Conservation (phyloP, 208 protist species). For the Leishmania martiniquensis region DNA sequence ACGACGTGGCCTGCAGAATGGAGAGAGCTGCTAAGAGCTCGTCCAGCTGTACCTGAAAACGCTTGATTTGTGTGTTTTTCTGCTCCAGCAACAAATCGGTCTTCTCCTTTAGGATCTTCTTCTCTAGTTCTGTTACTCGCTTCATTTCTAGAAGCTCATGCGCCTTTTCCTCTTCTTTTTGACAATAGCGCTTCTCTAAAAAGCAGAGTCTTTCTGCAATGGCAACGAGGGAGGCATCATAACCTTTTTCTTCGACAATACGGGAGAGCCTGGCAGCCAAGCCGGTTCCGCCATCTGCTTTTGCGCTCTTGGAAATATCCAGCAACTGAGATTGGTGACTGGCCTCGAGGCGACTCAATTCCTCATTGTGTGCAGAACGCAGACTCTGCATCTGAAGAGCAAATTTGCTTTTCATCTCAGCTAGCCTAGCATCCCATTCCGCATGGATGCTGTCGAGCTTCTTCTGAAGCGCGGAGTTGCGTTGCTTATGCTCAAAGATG, state of each 20-base stretch:
- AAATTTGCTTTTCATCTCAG: constrained; percentile 39
- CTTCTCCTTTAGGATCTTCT: constrained; percentile 56
- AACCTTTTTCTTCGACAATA: constrained; percentile 24
- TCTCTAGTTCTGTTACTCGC: constrained; percentile 72
- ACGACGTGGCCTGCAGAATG: constrained; percentile 23
- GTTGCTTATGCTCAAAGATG: constrained; percentile 35
- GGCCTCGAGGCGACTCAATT: constrained; percentile 48
- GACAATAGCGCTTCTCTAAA: constrained; percentile 58
- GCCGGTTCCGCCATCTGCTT: constrained; percentile 5
- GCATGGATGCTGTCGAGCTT: constrained; percentile 31
- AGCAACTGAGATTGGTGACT: constrained; percentile 45
- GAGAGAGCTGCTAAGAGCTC: constrained; percentile 53
- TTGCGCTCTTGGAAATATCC: constrained; percentile 20
- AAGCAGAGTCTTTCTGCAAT: constrained; percentile 65
- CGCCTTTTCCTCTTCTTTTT: constrained; percentile 62
- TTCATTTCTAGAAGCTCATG: constrained; percentile 61
- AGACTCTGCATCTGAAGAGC: constrained; percentile 37
- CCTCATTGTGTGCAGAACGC: constrained; percentile 48
- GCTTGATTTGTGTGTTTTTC: constrained; percentile 87
- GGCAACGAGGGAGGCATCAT: constrained; percentile 50
- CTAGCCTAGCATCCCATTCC: constrained; percentile 45
- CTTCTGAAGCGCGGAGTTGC: constrained; percentile 28
- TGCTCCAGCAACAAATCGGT: constrained; percentile 65
- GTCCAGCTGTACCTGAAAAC: constrained; percentile 75
- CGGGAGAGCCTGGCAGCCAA: constrained; percentile 16